phyloP scores from a whole-genome alignment of 2,329 filamentous ascomycete genomes.

The Magnaporthiopsis incrustans region DNA sequence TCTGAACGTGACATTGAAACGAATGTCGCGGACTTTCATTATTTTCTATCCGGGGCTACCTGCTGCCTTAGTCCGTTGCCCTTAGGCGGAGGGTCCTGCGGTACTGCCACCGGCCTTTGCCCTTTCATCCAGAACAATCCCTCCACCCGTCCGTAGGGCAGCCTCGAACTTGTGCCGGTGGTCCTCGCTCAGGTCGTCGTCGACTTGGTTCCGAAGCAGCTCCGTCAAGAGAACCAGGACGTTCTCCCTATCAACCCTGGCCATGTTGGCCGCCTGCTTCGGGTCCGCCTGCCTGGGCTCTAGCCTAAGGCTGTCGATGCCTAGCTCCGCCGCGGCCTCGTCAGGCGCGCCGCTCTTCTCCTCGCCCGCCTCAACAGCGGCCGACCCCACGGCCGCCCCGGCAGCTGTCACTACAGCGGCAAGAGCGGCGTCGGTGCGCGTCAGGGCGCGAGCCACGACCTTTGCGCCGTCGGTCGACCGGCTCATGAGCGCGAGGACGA shows the following conservation, averaged over 20 bases:
- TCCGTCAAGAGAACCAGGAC: constrained; percentile 50
- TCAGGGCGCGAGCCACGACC: constrained; percentile 35
- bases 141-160: constrained; percentile 42
- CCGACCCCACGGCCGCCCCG: not conserved
- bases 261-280: constrained; percentile 34
- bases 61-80: no score
- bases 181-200: constrained; percentile 30
- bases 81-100: no score
- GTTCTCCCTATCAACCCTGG: constrained; percentile 51
- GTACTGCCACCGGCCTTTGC: not conserved
- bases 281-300: constrained; percentile 40
- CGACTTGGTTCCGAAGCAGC: constrained; percentile 37
- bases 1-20: no score
- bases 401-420: not conserved
- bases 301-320: constrained; percentile 27
- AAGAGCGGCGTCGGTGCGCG: constrained; percentile 22
- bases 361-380: not conserved
- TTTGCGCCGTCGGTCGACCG: constrained; percentile 40
- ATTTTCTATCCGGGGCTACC: no score
- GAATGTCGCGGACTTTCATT: no score
- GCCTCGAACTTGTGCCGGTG: constrained; percentile 35
- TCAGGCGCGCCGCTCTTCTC: constrained; percentile 15
- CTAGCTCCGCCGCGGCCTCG: not conserved
- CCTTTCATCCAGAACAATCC: constrained; percentile 27
- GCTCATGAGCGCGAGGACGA: constrained; percentile 53